Percentiles rank a stretch among this genome's conserved stretches.
Conservation (phyloP, 2,329 filamentous ascomycete genomes). For the Aureobasidium sp. region DNA sequence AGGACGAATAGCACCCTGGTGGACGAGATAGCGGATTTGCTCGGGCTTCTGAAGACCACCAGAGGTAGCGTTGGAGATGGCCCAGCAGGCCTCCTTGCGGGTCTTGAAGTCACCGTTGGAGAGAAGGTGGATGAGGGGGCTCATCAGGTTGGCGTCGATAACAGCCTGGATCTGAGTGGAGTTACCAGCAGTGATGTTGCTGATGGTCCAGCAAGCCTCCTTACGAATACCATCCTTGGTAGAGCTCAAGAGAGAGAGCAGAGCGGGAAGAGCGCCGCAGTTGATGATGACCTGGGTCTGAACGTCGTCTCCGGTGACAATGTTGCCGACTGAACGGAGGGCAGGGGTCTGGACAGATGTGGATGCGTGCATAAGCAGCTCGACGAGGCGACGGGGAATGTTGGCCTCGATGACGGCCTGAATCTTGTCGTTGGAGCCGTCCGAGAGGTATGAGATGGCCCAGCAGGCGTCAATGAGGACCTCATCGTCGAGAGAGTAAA, state of each 20-base stretch:
- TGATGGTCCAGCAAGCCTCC: constrained; percentile 99
- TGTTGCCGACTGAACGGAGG: constrained; percentile 94
- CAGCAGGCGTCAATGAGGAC: constrained; percentile 98
- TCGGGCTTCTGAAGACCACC: constrained; percentile 97
- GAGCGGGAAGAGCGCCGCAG: constrained; percentile 82
- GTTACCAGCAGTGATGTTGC: constrained; percentile 97
- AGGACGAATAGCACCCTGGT: constrained; percentile 92
- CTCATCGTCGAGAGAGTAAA: constrained; percentile 97
- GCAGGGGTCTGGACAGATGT: constrained; percentile 97
- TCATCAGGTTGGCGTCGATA: constrained; percentile 93
- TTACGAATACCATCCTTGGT: constrained; percentile 98
- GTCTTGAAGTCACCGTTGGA: constrained; percentile 98
- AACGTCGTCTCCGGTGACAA: constrained; percentile 95
- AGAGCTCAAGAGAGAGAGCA: constrained; percentile 89
- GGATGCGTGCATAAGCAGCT: constrained; percentile 95
- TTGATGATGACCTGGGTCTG: constrained; percentile 99
- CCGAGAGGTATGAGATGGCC: constrained; percentile 97
- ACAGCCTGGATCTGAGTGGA: constrained; percentile 95
- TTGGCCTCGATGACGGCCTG: constrained; percentile 98
- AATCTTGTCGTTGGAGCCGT: constrained; percentile 98
- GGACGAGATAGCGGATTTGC: constrained; percentile 91
- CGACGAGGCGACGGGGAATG: constrained; percentile 90
- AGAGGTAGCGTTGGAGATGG: constrained; percentile 96
- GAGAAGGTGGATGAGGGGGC: constrained; percentile 88
- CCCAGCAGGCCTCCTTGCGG: constrained; percentile 98